Conservation (phyloP, 2,329 filamentous ascomycete genomes). For the Helminthosporium solani region DNA sequence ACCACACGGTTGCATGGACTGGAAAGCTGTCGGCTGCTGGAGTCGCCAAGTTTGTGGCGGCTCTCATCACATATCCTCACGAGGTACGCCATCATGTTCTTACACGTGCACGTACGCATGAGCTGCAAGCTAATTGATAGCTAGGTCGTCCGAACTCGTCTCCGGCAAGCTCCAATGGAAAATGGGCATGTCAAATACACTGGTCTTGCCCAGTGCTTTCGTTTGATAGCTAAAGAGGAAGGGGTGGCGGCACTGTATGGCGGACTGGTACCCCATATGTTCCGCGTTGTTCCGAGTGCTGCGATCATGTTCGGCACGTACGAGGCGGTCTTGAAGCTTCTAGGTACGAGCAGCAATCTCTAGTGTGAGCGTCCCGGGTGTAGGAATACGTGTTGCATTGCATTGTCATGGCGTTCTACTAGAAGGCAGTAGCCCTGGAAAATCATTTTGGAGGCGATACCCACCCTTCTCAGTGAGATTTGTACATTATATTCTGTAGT, state of each 20-base stretch:
- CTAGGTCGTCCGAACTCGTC: slow-evolving; percentile 75
- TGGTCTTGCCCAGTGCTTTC: slow-evolving; percentile 84
- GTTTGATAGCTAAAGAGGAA: slow-evolving; percentile 83
- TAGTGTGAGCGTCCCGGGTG: slow-evolving; percentile 8
- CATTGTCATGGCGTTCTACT: slow-evolving; percentile 5
- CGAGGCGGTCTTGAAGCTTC: slow-evolving; percentile 51
- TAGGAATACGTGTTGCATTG: not conserved
- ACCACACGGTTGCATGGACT: slow-evolving; percentile 73
- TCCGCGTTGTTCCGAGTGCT: slow-evolving; percentile 86
- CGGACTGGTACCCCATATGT: slow-evolving; percentile 85
- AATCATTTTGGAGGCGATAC: slow-evolving; percentile 1
- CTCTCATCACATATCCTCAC: slow-evolving; percentile 85
- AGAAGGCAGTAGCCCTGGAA: not conserved
- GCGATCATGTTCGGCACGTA: slow-evolving; percentile 97
- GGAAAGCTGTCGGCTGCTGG: slow-evolving; percentile 79
- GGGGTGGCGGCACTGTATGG: slow-evolving; percentile 84
- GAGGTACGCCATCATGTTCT: slow-evolving; percentile 59
- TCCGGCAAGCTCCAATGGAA: slow-evolving; percentile 78
- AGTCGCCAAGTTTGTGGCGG: slow-evolving; percentile 80
- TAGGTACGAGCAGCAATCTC: slow-evolving; percentile 48
- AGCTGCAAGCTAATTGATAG: not conserved
- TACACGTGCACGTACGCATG: not conserved
- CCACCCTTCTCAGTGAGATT: slow-evolving; percentile 5
- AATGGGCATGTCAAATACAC: slow-evolving; percentile 79
- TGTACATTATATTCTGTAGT: slow-evolving; percentile 1